Evolutionary conservation across 1,139 yeast species (phyloP).

Genomic region (Pichia sp.): DNA sequence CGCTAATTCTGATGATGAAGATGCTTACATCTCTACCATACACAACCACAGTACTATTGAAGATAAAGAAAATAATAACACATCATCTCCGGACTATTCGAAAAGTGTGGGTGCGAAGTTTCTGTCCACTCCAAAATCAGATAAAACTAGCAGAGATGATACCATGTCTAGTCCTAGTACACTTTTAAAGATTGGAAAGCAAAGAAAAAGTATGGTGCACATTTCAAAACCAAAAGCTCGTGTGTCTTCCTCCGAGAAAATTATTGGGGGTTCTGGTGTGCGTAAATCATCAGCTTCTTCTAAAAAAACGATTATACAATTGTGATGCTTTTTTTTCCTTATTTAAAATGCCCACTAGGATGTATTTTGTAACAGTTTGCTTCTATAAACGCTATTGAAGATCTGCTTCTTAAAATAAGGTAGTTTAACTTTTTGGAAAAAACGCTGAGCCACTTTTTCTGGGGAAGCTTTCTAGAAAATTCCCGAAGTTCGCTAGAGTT

Average conservation of each 20-base stretch:
- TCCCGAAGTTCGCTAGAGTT: not conserved
- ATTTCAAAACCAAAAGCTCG: slow-evolving; percentile 15
- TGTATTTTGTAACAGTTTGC: no score
- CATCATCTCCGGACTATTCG: slow-evolving; percentile 23
- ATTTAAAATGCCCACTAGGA: no score
- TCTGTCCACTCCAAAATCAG: slow-evolving; percentile 19
- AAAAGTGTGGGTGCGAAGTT: slow-evolving; percentile 29
- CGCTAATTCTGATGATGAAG: slow-evolving; percentile 29
- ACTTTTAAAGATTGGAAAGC: slow-evolving; percentile 24
- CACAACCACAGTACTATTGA: slow-evolving; percentile 18
- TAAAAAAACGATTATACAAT: slow-evolving; percentile 18
- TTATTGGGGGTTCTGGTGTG: slow-evolving; percentile 29
- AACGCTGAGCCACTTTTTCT: not conserved
- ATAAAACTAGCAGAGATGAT: slow-evolving; percentile 1
- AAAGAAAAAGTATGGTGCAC: slow-evolving; percentile 22
- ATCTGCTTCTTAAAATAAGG: no score
- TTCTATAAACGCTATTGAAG: no score
- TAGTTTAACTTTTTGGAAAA: not conserved
- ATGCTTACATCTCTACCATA: slow-evolving; percentile 25
- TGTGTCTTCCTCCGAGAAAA: slow-evolving; percentile 24
- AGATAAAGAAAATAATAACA: slow-evolving; percentile 15
- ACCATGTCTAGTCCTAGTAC: slow-evolving; percentile 7
- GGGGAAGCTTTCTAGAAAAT: not conserved
- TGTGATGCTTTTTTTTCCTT: no score
- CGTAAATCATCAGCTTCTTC: slow-evolving; percentile 30